A percentile compares a stretch with the other conserved stretches of the same genome.
Conservation (phyloP, 2,329 filamentous ascomycete species). For the Tolypocladium cylindrosporum region DNA sequence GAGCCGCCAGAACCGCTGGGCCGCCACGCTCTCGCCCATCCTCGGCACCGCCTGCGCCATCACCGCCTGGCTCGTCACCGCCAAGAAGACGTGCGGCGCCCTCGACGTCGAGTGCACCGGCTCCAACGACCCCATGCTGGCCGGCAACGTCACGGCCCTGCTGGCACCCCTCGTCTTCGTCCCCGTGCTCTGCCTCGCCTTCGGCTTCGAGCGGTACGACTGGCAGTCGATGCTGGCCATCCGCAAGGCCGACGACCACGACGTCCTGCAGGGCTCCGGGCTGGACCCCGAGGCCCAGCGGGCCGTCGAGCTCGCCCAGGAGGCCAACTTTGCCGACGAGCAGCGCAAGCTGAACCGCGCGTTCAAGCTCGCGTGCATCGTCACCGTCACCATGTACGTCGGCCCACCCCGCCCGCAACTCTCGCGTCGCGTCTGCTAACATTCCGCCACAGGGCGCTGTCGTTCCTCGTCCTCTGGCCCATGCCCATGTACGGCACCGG, state of each 20-base stretch:
- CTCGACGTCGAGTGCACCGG: slow-evolving; percentile 69
- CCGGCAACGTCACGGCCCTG: slow-evolving; percentile 74
- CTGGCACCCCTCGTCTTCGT: slow-evolving; percentile 68
- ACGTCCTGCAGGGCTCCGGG: slow-evolving; percentile 53
- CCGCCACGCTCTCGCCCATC: slow-evolving; percentile 57
- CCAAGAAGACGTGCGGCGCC: slow-evolving; percentile 56
- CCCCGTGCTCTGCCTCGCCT: slow-evolving; percentile 59
- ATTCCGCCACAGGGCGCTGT: slow-evolving; percentile 38
- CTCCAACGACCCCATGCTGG: slow-evolving; percentile 77
- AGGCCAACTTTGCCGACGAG: slow-evolving; percentile 30
- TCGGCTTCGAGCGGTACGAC: slow-evolving; percentile 62
- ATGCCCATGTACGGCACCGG: slow-evolving; percentile 80
- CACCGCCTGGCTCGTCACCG: slow-evolving; percentile 67
- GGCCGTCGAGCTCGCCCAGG: slow-evolving; percentile 9
- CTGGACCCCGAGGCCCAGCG: slow-evolving; percentile 23
- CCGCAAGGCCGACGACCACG: slow-evolving; percentile 67
- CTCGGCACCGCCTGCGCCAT: slow-evolving; percentile 58
- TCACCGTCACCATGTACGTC: slow-evolving; percentile 20
- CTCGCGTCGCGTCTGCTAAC: not conserved
- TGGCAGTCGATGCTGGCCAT: slow-evolving; percentile 77
- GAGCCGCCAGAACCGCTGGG: slow-evolving; percentile 66
- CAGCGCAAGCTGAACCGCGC: slow-evolving; percentile 42
- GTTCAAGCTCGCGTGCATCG: slow-evolving; percentile 33
- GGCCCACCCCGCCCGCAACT: not conserved
- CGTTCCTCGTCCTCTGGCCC: slow-evolving; percentile 75